Conservation (phyloP, 75 land plant genomes). For the Pinus taeda region DNA sequence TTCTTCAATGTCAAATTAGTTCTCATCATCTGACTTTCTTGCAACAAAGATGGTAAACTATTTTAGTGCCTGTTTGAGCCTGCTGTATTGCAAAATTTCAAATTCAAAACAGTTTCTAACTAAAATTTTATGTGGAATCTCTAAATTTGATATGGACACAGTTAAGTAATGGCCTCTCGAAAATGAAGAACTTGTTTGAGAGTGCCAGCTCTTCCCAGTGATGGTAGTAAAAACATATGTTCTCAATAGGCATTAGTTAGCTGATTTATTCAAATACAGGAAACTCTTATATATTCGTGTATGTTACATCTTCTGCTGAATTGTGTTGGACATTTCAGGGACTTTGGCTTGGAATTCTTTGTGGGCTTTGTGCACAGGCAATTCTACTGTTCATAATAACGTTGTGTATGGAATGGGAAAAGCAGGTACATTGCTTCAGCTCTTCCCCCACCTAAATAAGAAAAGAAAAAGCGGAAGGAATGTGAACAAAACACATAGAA, state of each 20-base stretch:
- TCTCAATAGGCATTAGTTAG: neutral
- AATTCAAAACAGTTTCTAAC: no score
- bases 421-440: slow-evolving; percentile 41
- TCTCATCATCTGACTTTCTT: no score
- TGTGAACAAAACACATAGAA: neutral
- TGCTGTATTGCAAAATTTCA: no score
- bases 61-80: no score
- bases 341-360: slow-evolving; percentile 78
- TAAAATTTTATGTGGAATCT: neutral
- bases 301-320: neutral
- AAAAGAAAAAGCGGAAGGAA: neutral
- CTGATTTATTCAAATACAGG: neutral
- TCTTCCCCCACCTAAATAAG: neutral
- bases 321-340: slow-evolving; percentile 42
- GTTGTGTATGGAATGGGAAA: slow-evolving; percentile 60
- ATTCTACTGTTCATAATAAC: slow-evolving; percentile 30
- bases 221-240: neutral
- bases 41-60: no score
- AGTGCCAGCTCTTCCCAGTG: neutral
- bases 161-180: neutral
- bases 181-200: neutral
- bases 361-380: slow-evolving; percentile 52
- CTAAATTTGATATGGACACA: neutral
- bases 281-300: neutral
- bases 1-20: no score